Evolutionary conservation across 2,329 filamentous ascomycete genomes (phyloP).

Genomic region (Colletotrichum sp.): DNA sequence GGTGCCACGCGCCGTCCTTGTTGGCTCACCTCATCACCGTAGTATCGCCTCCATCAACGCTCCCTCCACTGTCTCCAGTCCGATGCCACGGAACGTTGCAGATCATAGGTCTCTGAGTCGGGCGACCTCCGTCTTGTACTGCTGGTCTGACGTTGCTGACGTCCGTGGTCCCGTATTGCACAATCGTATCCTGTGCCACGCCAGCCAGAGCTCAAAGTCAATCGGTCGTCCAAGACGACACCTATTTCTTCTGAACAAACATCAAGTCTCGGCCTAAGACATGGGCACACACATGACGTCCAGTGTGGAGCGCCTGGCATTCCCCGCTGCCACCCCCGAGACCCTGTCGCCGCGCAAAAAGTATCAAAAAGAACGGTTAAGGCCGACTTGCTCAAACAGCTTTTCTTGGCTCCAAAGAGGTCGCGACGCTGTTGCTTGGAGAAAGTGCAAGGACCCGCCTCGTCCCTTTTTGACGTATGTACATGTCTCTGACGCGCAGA

Average conservation of each 20-base stretch:
- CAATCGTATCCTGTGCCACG: neutral
- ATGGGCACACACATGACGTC: constrained; percentile 8
- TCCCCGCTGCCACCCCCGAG: neutral
- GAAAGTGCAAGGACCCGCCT: neutral
- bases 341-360: neutral
- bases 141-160: neutral
- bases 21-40: constrained; percentile 7
- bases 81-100: neutral
- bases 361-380: neutral
- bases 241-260: constrained; percentile 8
- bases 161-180: neutral
- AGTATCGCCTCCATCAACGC: neutral
- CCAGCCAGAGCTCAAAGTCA: neutral
- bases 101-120: constrained; percentile 6
- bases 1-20: neutral
- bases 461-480: neutral
- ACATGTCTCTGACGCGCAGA: neutral
- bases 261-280: constrained; percentile 7
- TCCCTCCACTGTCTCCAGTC: neutral
- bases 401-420: neutral
- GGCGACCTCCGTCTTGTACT: neutral
- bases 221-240: neutral
- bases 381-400: neutral
- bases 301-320: neutral
- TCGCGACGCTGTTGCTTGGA: neutral